Evolutionary conservation across 2,329 filamentous ascomycete species (phyloP).

Genomic region (Colletotrichum agaves): DNA sequence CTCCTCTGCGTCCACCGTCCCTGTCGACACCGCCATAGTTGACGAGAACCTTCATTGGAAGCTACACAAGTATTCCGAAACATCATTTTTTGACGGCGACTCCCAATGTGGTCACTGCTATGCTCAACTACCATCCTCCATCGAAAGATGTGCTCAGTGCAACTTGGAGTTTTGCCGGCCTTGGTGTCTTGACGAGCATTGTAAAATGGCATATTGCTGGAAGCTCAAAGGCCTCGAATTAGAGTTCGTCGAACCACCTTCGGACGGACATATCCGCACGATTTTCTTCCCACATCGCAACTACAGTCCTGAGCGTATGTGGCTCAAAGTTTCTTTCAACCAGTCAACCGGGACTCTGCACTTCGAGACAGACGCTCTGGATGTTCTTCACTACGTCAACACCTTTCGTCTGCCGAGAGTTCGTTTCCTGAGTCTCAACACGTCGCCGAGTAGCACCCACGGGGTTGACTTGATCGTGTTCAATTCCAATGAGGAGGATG

Average conservation of each 20-base stretch:
- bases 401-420: background rate
- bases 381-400: background rate
- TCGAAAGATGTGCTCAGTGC: too few relatives aligned
- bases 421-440: fast-evolving
- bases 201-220: too few relatives aligned
- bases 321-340: background rate
- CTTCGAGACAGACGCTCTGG: background rate
- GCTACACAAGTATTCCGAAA: too few relatives aligned
- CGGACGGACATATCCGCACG: background rate
- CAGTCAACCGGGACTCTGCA: background rate
- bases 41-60: too few relatives aligned
- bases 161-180: too few relatives aligned
- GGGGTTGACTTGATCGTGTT: background rate
- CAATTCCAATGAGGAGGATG: background rate
- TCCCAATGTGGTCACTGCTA: too few relatives aligned
- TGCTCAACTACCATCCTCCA: too few relatives aligned
- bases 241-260: background rate
- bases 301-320: background rate
- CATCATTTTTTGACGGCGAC: too few relatives aligned
- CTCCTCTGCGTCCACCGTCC: too few relatives aligned
- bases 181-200: too few relatives aligned
- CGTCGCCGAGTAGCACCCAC: background rate
- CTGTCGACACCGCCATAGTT: too few relatives aligned
- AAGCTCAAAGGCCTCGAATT: too few relatives aligned
- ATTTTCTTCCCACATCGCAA: fast-evolving